A percentile compares a stretch with the other conserved stretches of the same genome.
Conservation (phyloP, 1,284 basidiomycete species). For the Melampsora medusae region DNA sequence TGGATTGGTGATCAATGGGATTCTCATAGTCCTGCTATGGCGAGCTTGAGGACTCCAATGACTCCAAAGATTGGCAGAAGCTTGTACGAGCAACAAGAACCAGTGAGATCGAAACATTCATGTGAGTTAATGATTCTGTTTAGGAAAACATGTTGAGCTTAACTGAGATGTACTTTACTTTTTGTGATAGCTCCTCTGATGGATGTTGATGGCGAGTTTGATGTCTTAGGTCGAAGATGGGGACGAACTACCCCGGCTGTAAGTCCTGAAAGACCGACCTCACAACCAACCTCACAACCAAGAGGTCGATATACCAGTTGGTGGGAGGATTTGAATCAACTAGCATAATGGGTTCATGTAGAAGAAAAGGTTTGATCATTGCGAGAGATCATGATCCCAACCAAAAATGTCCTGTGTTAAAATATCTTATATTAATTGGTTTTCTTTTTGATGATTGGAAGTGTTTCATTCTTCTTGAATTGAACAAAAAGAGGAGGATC, state of each 20-base stretch:
- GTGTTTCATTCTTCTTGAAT: neutral
- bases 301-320: too few species aligned
- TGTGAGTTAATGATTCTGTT: neutral
- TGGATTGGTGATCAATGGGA: constrained; percentile 10
- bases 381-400: too few species aligned
- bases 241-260: neutral
- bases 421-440: neutral
- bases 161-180: neutral
- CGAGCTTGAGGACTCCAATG: neutral
- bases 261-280: neutral
- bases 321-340: neutral
- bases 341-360: neutral
- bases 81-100: neutral
- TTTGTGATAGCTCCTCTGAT: neutral
- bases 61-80: neutral
- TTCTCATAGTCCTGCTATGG: constrained; percentile 1
- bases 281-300: too few species aligned
- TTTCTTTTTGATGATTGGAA: neutral
- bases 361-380: neutral
- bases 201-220: neutral
- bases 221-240: neutral
- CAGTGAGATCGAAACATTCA: neutral
- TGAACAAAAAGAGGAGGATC: neutral
- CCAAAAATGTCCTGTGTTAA: neutral
- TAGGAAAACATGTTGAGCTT: neutral